Evolutionary conservation across 2,329 filamentous ascomycete genomes (phyloP).

Genomic region (Plectosphaerella plurivora): DNA sequence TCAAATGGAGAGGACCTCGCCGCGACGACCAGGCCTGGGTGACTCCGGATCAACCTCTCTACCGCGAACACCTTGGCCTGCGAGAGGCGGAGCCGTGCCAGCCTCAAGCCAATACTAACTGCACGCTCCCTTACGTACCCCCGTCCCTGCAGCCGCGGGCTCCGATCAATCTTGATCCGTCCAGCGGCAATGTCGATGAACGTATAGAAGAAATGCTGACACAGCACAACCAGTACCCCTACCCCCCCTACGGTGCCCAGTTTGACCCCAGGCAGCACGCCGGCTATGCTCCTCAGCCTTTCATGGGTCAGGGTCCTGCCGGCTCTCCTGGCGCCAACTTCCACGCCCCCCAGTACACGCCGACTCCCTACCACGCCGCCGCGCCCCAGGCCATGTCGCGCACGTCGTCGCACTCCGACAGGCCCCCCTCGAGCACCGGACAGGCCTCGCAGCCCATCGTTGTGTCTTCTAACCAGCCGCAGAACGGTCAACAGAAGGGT

Average conservation of each 20-base stretch:
- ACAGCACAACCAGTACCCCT: conserved; percentile 57
- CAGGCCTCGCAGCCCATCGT: conserved; percentile 55
- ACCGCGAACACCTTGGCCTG: too few species aligned
- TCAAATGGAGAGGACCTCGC: too few species aligned
- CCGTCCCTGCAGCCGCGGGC: conserved; percentile 7
- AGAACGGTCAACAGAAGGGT: conserved; percentile 53
- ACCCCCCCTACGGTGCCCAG: conserved; percentile 36
- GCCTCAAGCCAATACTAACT: too few species aligned
- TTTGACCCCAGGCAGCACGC: conserved; percentile 34
- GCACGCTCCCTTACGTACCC: too few species aligned
- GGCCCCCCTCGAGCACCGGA: conserved; percentile 60
- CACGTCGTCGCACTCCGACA: conserved; percentile 72
- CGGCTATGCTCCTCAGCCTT: conserved; percentile 41
- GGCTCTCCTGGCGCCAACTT: conserved; percentile 37
- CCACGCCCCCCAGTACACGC: conserved; percentile 40
- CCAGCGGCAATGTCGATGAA: conserved; percentile 56
- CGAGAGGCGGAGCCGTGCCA: too few species aligned
- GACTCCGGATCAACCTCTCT: too few species aligned
- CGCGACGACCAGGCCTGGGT: too few species aligned
- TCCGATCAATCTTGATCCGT: conserved; percentile 60
- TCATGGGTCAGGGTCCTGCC: conserved; percentile 34
- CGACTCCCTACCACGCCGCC: conserved; percentile 30
- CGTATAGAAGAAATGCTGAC: conserved; percentile 63
- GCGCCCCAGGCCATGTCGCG: conserved; percentile 68
- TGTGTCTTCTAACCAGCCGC: conserved; percentile 58